These are phyloP conservation scores for Rosa multiflora DNA, from an alignment of 306 rosid genomes.

Conservation along the genomic window DNA sequence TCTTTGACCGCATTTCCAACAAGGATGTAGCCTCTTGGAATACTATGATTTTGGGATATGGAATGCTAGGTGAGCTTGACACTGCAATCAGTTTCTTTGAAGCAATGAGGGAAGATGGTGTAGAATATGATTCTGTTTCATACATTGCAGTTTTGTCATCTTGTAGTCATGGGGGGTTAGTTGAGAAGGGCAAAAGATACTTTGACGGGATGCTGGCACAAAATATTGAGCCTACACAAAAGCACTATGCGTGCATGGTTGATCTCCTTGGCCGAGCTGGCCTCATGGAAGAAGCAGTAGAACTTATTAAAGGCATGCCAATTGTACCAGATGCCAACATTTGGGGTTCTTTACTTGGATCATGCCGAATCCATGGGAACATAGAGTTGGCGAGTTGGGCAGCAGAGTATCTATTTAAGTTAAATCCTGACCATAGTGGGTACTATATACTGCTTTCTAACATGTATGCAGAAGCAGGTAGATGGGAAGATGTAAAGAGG, in stretches of 20 bases:
- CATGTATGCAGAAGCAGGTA: slow-evolving; percentile 86
- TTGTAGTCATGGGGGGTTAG: slow-evolving; percentile 87
- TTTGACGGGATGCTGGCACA: slow-evolving; percentile 52
- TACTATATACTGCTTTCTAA: slow-evolving; percentile 86
- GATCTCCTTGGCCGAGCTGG: slow-evolving; percentile 93
- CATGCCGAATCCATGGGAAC: slow-evolving; percentile 75
- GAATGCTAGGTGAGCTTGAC: slow-evolving; percentile 76
- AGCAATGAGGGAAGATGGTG: slow-evolving; percentile 56
- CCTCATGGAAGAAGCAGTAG: slow-evolving; percentile 64
- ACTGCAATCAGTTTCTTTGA: slow-evolving; percentile 70
- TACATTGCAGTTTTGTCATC: slow-evolving; percentile 83
- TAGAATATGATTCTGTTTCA: slow-evolving; percentile 71
- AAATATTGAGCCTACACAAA: slow-evolving; percentile 60
- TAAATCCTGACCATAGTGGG: slow-evolving; percentile 77
- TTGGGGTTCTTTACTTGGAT: slow-evolving; percentile 95
- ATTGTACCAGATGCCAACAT: slow-evolving; percentile 64
- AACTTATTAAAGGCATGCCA: slow-evolving; percentile 60
- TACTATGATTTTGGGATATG: slow-evolving; percentile 90
- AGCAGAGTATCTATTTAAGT: slow-evolving; percentile 67
- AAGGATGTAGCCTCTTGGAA: slow-evolving; percentile 91
- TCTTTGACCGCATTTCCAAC: slow-evolving; percentile 55
- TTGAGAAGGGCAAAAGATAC: slow-evolving; percentile 65
- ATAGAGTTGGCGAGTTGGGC: slow-evolving; percentile 72
- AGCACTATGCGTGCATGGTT: slow-evolving; percentile 86
- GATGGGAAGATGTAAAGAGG: slow-evolving; percentile 81